Evolutionary conservation across 495 filamentous ascomycete species (phyloP), one percentile per base, ranked within the genome.

Genomic region (Amniculicola lignicola): DNA sequence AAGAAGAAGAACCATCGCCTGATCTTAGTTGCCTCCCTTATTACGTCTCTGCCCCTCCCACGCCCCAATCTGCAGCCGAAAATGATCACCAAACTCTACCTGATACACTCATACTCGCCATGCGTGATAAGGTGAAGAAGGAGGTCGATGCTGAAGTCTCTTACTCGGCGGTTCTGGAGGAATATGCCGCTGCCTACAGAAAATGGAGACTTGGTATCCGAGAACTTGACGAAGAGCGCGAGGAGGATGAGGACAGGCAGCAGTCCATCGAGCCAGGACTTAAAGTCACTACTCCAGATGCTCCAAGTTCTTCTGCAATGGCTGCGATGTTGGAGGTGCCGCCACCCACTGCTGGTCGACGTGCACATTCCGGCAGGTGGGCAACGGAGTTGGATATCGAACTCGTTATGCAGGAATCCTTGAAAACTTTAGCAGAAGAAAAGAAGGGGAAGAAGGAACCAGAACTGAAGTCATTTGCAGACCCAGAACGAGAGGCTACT

Each of bases 401-500:
- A 59, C 80, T 80, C 43, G 87, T 85, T 3, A 68, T 96, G 3
- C 81, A 86, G 52, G 83, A 88, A 54, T 94, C 89, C 1, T 80
- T 85, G 46, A 61, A 82, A 83, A 35, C 87, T 84, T 33, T 86
- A 82, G n/a, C 82, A 83, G 59, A 82, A 90, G 64, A 84, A 82
- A 16, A 35, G 62, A 73, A 84, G 38, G 87, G 88, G 53, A 78
- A 82, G 43, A 82, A 85, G 51, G 77, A 84, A 23, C 80, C 81
- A 14, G 83, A 83, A 56, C 78, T 82, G 2, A 84, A 85, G 54
- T 84, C 87, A 27, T 83, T 83, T 38, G 79, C 86, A 37, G 88
- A 92, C 58, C 82, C 82, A 36, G 84, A 84, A 1, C 89, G 89
- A 63, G 93, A 98, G 71, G 93, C 93, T 0, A 75, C 79, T 2